Evolutionary conservation across 1,284 basidiomycete genomes (phyloP).

Genomic region (Ceratobasidium sp.): DNA sequence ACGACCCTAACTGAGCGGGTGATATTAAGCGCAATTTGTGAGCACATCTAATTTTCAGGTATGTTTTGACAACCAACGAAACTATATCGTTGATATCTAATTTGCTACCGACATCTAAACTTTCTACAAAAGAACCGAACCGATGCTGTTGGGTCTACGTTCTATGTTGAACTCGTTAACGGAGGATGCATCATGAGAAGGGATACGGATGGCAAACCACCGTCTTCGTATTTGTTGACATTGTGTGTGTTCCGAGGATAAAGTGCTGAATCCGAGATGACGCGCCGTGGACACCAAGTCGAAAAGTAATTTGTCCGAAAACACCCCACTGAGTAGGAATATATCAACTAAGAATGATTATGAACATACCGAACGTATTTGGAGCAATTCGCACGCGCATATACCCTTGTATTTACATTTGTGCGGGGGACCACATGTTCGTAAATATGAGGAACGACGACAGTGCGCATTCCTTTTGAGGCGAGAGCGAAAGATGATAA

Average conservation of each 20-base stretch:
- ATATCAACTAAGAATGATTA: no score
- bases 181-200: no score
- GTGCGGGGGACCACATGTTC: constrained; percentile 3
- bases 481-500: background rate
- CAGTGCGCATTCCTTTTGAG: background rate
- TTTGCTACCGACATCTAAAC: no score
- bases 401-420: constrained; percentile 18
- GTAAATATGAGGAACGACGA: constrained; percentile 17
- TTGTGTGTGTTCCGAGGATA: background rate
- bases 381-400: constrained; percentile 1
- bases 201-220: background rate
- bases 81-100: no score
- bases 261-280: background rate
- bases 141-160: no score
- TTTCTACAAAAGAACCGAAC: no score
- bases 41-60: no score
- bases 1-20: no score
- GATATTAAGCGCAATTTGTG: no score
- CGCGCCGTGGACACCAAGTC: background rate
- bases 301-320: constrained; percentile 4
- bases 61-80: no score
- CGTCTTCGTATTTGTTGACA: background rate
- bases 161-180: no score
- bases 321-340: background rate
- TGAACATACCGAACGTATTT: constrained; percentile 25